Conservation (phyloP, 306 rosid species). For the Heteromeles arbutifolia region DNA sequence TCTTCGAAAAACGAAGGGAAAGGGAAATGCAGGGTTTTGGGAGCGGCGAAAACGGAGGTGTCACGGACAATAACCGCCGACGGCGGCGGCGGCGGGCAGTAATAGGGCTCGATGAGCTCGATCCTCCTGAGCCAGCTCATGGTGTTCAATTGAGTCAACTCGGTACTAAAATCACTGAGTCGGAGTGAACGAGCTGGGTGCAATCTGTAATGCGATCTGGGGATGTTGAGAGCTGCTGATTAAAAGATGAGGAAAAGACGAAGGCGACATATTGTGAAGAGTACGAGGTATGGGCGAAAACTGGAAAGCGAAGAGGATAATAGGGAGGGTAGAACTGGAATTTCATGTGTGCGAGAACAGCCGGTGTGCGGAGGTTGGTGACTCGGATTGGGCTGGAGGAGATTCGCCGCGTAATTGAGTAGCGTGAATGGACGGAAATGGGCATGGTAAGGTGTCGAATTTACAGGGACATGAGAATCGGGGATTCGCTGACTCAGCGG, state of each 20-base stretch:
- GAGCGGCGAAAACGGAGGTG: conserved; percentile 37
- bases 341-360: background rate
- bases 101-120: conserved; percentile 42
- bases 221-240: conserved; percentile 15
- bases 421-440: background rate
- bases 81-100: conserved; percentile 7
- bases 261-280: conserved; percentile 34
- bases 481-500: background rate
- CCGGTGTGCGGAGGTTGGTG: background rate
- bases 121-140: conserved; percentile 61
- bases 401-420: conserved; percentile 23
- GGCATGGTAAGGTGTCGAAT: background rate
- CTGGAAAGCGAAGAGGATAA: background rate
- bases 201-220: background rate
- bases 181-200: background rate
- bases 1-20: conserved; percentile 45
- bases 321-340: conserved; percentile 26
- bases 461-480: conserved; percentile 26
- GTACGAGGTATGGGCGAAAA: conserved; percentile 10
- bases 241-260: background rate
- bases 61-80: conserved; percentile 30
- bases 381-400: background rate
- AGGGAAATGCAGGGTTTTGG: conserved; percentile 38
- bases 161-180: background rate
- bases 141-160: conserved; percentile 21